These are phyloP conservation scores for Podochytrium sp. DNA, from an alignment of 192 early-diverging fungal genomes.

Conservation along the genomic window DNA sequence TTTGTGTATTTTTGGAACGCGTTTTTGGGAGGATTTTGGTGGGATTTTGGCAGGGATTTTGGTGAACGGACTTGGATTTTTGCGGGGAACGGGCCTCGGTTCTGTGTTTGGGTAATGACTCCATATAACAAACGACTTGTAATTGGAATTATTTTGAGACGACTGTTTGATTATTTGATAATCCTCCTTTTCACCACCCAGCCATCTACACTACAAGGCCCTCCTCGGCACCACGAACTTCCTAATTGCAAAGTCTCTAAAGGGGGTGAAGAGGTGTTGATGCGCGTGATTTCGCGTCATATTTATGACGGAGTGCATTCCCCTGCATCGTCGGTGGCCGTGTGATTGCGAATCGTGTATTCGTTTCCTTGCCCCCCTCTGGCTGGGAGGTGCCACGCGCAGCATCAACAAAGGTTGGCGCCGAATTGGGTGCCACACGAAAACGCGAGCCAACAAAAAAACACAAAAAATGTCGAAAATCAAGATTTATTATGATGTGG, in stretches of 20 bases:
- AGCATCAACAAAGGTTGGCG: no score
- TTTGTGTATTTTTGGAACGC: not conserved
- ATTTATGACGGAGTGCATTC: no score
- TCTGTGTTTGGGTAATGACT: not conserved
- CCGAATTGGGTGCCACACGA: no score
- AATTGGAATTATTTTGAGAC: not conserved
- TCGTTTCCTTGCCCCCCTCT: no score
- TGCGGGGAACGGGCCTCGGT: not conserved
- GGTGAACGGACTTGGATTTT: not conserved
- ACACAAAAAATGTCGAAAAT: slow-evolving; percentile 3
- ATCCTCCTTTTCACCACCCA: not conserved
- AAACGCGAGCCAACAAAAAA: not conserved
- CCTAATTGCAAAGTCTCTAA: slow-evolving; percentile 6
- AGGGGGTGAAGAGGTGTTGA: slow-evolving; percentile 23
- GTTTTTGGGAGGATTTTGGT: not conserved
- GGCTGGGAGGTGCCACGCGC: no score
- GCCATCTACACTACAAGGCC: not conserved
- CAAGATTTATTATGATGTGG: slow-evolving; percentile 26
- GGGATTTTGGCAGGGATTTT: not conserved
- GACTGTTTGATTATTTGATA: not conserved
- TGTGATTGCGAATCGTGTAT: no score
- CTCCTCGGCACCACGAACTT: not conserved
- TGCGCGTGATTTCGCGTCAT: slow-evolving; percentile 7
- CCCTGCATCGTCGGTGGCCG: no score
- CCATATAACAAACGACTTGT: not conserved